These are phyloP conservation scores for Cardamine chenopodiifolia DNA, from an alignment of 345 rosid species.

Conservation along the genomic window DNA sequence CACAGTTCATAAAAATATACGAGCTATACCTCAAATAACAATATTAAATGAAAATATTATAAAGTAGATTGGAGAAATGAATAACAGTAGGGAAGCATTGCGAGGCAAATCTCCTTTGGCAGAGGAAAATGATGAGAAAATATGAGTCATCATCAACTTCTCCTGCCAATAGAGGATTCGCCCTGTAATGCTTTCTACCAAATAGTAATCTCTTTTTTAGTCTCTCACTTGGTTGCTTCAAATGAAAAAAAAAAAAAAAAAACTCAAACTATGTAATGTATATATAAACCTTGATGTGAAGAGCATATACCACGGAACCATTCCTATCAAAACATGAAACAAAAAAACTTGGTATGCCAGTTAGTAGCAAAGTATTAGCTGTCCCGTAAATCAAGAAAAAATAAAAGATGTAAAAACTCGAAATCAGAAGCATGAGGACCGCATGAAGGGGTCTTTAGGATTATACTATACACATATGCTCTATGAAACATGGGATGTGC, in stretches of 20 bases:
- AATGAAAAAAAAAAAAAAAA: constrained; percentile 1
- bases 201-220: neutral
- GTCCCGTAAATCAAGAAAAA: neutral
- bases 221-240: constrained; percentile 21
- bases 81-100: constrained; percentile 21
- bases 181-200: constrained; percentile 37
- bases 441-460: constrained; percentile 26
- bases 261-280: neutral
- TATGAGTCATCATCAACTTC: neutral
- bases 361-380: neutral
- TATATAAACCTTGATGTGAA: constrained; percentile 18
- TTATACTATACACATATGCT: constrained; percentile 40
- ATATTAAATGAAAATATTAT: neutral
- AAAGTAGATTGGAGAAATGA: neutral
- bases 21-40: neutral
- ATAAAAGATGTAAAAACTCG: neutral
- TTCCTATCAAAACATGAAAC: constrained; percentile 24
- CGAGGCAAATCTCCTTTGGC: constrained; percentile 46
- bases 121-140: constrained; percentile 26
- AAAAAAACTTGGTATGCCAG: neutral
- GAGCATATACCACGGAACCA: constrained; percentile 36
- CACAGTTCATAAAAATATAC: neutral
- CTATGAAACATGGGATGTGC: constrained; percentile 33
- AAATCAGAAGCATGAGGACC: constrained; percentile 32
- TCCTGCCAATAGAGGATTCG: constrained; percentile 39